Conservation (phyloP, 1,139 yeast genomes). For the Scheffersomyces segobiensis region DNA sequence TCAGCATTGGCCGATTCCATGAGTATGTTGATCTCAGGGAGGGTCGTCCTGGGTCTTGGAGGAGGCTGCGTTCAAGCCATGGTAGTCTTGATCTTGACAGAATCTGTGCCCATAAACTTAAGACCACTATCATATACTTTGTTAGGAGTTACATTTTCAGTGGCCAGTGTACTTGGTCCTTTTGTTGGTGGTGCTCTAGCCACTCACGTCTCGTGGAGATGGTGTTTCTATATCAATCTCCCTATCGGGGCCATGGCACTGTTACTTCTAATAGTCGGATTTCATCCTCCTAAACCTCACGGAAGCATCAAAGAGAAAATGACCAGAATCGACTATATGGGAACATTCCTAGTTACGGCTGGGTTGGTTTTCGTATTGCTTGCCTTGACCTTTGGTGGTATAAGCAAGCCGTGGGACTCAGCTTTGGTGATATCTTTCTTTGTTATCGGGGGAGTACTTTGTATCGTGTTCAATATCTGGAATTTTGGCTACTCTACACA, state of each 20-base stretch:
- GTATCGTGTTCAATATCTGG: conserved; percentile 44
- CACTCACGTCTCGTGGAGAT: conserved; percentile 65
- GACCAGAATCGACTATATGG: conserved; percentile 47
- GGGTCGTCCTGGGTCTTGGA: conserved; percentile 72
- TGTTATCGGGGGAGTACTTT: conserved; percentile 51
- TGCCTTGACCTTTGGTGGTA: conserved; percentile 55
- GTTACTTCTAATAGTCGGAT: conserved; percentile 44
- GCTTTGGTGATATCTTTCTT: conserved; percentile 57
- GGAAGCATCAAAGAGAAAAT: conserved; percentile 44
- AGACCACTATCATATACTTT: conserved; percentile 54
- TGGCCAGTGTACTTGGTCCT: conserved; percentile 64
- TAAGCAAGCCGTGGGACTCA: conserved; percentile 51
- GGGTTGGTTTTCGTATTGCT: conserved; percentile 48
- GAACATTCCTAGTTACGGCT: conserved; percentile 39
- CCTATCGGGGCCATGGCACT: conserved; percentile 66
- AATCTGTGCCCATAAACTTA: conserved; percentile 58
- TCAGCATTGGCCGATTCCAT: conserved; percentile 58
- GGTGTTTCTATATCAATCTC: conserved; percentile 75
- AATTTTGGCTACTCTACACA: conserved; percentile 45
- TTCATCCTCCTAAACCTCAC: conserved; percentile 49
- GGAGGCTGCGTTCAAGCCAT: conserved; percentile 69
- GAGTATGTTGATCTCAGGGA: conserved; percentile 66
- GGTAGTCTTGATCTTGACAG: conserved; percentile 59
- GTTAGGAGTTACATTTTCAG: conserved; percentile 53
- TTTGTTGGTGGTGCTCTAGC: conserved; percentile 70